Percentiles rank a stretch among this genome's conserved stretches.
Evolutionary conservation across 1,139 yeast species (phyloP).

Genomic region (Scheffersomyces illinoinensis): DNA sequence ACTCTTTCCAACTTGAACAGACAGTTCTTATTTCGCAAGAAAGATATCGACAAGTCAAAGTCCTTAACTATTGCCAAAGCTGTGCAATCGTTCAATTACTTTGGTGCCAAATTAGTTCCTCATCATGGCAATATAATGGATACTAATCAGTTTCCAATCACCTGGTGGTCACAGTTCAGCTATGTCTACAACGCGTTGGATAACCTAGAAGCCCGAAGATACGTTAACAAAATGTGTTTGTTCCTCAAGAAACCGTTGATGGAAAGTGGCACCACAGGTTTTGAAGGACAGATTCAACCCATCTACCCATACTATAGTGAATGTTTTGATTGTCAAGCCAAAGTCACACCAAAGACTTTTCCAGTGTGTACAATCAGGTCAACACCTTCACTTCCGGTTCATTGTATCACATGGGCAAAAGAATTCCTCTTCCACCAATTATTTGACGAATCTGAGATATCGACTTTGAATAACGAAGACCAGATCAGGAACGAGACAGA

Average conservation of each 20-base stretch:
- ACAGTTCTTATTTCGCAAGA: slow-evolving; percentile 84
- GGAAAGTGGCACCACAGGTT: slow-evolving; percentile 96
- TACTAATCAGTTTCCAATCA: slow-evolving; percentile 63
- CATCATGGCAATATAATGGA: slow-evolving; percentile 91
- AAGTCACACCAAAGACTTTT: slow-evolving; percentile 84
- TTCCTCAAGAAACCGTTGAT: slow-evolving; percentile 74
- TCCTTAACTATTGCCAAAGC: slow-evolving; percentile 81
- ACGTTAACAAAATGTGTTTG: slow-evolving; percentile 82
- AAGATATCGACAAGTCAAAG: slow-evolving; percentile 85
- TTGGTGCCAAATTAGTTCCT: slow-evolving; percentile 65
- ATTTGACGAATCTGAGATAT: slow-evolving; percentile 58
- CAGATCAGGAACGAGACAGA: slow-evolving; percentile 54
- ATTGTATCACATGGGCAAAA: slow-evolving; percentile 97
- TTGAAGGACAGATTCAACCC: slow-evolving; percentile 90
- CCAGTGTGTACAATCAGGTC: slow-evolving; percentile 97
- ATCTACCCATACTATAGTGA: slow-evolving; percentile 81
- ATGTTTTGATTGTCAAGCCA: slow-evolving; percentile 89
- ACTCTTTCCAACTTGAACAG: slow-evolving; percentile 90
- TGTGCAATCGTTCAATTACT: slow-evolving; percentile 74
- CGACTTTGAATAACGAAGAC: slow-evolving; percentile 26
- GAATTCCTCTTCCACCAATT: slow-evolving; percentile 82
- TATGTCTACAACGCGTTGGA: slow-evolving; percentile 90
- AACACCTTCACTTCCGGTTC: slow-evolving; percentile 95
- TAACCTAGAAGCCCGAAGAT: slow-evolving; percentile 86
- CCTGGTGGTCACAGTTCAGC: slow-evolving; percentile 81